These are phyloP conservation scores for Daldinia caldariorum DNA, from an alignment of 495 filamentous ascomycete species.

Conservation along the genomic window DNA sequence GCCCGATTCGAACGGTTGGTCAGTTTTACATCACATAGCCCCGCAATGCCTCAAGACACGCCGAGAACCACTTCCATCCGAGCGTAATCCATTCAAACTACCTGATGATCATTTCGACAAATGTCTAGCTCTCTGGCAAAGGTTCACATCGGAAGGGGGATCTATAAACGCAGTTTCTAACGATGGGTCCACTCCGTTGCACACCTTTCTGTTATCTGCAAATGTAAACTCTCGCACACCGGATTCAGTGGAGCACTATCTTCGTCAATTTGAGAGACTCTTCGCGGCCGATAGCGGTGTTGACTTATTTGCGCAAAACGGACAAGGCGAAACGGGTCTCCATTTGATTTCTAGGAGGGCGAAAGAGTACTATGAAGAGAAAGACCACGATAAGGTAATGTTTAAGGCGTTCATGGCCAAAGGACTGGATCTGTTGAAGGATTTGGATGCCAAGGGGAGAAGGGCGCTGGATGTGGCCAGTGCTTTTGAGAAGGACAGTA, in stretches of 20 bases:
- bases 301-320: not conserved
- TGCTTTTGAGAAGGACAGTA: not conserved
- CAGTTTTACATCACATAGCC: not conserved
- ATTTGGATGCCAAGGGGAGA: constrained; percentile 1
- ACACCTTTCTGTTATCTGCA: not conserved
- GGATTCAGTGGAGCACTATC: not conserved
- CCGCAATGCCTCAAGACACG: not conserved
- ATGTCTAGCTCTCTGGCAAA: not conserved
- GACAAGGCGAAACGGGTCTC: not conserved
- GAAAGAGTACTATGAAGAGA: not conserved
- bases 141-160: not conserved
- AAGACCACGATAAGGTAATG: not conserved
- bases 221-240: not conserved
- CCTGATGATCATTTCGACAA: not conserved
- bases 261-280: not conserved
- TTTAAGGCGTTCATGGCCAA: constrained; percentile 1
- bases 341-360: not conserved
- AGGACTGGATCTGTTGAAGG: not conserved
- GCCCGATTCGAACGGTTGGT: not conserved
- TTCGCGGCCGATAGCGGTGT: not conserved
- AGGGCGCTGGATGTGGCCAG: not conserved
- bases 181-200: not conserved
- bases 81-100: not conserved
- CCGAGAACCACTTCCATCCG: not conserved
- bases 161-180: not conserved